phyloP scores from a whole-genome alignment of 257 asterid genomes.

The Haberlea rhodopensis region DNA sequence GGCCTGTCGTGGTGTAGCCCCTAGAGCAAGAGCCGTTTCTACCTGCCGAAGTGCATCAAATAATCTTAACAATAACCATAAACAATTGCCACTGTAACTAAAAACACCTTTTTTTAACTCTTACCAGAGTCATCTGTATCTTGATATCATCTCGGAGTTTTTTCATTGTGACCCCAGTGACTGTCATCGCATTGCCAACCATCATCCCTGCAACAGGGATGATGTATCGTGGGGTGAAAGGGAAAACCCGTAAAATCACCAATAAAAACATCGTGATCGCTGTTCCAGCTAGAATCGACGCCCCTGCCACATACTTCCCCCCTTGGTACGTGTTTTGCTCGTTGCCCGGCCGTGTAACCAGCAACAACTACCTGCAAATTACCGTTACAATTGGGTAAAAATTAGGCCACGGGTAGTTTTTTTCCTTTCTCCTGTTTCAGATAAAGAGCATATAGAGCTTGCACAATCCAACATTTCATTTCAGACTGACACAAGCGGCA shows the following conservation, averaged over 20 bases:
- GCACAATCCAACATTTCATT: constrained; percentile 36
- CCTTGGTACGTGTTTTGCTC: constrained; percentile 83
- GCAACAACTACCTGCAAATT: constrained; percentile 59
- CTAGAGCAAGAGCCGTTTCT: constrained; percentile 86
- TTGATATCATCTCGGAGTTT: constrained; percentile 86
- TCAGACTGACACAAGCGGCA: no score
- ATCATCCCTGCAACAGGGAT: constrained; percentile 92
- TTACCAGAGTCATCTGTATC: constrained; percentile 66
- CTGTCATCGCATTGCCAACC: constrained; percentile 95
- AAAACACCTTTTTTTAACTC: no score
- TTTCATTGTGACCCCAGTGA: constrained; percentile 89
- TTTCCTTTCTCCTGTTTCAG: no score
- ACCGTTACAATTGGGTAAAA: background rate
- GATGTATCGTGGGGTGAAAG: constrained; percentile 83
- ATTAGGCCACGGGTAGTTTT: background rate
- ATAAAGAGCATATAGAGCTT: background rate
- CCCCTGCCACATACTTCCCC: constrained; percentile 80
- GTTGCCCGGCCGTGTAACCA: constrained; percentile 89
- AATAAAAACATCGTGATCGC: constrained; percentile 60
- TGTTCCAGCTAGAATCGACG: constrained; percentile 72
- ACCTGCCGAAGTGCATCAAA: constrained; percentile 54
- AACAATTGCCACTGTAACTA: background rate
- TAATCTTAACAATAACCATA: no score
- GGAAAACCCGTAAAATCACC: constrained; percentile 62
- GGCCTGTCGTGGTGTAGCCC: constrained; percentile 95